Evolutionary conservation across 2,329 filamentous ascomycete genomes (phyloP).

Genomic region (Arthrobotrys entomopaga): DNA sequence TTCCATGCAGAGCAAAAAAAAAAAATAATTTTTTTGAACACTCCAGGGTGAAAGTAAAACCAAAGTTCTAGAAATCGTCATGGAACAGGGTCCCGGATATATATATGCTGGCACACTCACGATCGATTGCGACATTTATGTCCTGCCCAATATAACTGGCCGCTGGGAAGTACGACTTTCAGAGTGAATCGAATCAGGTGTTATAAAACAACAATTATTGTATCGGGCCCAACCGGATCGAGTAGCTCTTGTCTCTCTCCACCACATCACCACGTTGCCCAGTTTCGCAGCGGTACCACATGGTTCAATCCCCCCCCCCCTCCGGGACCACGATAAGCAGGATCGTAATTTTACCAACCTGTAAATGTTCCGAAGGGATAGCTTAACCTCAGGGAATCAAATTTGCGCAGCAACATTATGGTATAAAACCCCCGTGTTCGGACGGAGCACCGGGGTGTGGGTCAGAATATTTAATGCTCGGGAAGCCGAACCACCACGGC

Average conservation of each 20-base stretch:
- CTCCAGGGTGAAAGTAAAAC: neutral
- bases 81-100: neutral
- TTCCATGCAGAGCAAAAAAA: constrained; percentile 16
- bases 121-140: constrained; percentile 1
- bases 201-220: neutral
- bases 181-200: no score
- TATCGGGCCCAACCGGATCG: neutral
- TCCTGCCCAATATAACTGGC: neutral
- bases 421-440: constrained; percentile 10
- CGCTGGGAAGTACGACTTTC: no score
- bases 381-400: neutral
- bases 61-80: neutral
- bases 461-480: constrained; percentile 3
- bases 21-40: neutral
- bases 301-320: neutral
- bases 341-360: neutral
- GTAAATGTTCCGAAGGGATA: neutral
- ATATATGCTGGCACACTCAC: neutral
- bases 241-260: neutral
- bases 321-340: constrained; percentile 12
- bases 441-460: constrained; percentile 39
- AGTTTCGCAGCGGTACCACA: constrained; percentile 1
- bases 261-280: neutral
- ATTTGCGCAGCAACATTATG: neutral
- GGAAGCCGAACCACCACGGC: constrained; percentile 31